A percentile compares a stretch with the other conserved stretches of the same genome.
phyloP scores from a whole-genome alignment of 2,329 filamentous ascomycete species.

The Aureobasidium sp. region DNA sequence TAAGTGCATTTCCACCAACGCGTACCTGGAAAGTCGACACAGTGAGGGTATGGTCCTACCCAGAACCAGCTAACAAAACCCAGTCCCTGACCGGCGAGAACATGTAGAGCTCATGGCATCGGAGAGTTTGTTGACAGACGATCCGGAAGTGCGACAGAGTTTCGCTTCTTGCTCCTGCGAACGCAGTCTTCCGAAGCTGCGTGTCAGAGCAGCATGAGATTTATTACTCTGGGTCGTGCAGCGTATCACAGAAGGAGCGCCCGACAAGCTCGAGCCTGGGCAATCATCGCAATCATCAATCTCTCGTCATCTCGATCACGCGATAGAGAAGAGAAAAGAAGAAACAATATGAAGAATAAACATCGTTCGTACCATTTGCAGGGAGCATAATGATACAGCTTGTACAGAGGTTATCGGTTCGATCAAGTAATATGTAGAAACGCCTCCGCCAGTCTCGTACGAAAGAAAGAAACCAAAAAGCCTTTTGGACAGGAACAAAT shows the following conservation, averaged over 20 bases:
- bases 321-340: not conserved
- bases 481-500: constrained; percentile 7
- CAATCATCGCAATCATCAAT: too few relatives aligned
- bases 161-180: not conserved
- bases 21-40: not conserved
- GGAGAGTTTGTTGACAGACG: not conserved
- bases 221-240: not conserved
- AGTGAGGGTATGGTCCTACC: not conserved
- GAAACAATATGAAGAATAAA: not conserved
- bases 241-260: not conserved
- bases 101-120: not conserved
- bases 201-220: not conserved
- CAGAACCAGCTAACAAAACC: too few relatives aligned
- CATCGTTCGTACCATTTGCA: not conserved
- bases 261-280: not conserved
- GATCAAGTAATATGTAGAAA: constrained; percentile 7
- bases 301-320: not conserved
- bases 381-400: constrained; percentile 8
- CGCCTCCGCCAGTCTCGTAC: constrained; percentile 9
- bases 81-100: not conserved
- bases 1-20: not conserved
- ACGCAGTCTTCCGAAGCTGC: not conserved
- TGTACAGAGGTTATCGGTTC: constrained; percentile 9
- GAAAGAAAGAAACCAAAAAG: not conserved
- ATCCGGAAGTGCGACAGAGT: not conserved